Conservation (phyloP, 306 rosid species). For the Citrullus amarus region DNA sequence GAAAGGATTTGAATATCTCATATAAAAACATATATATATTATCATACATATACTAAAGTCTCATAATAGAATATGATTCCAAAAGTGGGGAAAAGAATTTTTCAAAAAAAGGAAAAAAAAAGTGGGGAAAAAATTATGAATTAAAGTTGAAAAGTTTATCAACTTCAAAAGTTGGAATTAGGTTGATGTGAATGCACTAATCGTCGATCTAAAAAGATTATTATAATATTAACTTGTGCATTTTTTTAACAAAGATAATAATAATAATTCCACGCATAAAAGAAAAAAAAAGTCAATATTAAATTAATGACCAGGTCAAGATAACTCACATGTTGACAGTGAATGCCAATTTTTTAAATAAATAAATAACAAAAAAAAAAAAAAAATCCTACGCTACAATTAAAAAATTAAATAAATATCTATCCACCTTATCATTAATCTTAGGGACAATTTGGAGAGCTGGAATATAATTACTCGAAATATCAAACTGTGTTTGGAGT, state of each 20-base stretch:
- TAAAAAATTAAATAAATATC: too few species aligned
- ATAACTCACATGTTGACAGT: neutral
- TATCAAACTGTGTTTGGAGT: too few species aligned
- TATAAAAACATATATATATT: neutral
- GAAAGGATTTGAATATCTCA: neutral
- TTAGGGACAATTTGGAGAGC: too few species aligned
- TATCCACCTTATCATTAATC: neutral
- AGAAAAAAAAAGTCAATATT: too few species aligned
- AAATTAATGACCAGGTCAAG: neutral
- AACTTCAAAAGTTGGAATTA: neutral
- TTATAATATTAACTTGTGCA: neutral
- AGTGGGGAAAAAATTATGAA: neutral
- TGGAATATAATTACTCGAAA: too few species aligned
- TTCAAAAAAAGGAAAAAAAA: neutral
- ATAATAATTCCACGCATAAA: too few species aligned
- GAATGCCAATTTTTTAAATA: neutral
- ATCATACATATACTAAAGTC: neutral
- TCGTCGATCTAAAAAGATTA: neutral
- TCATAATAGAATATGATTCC: neutral
- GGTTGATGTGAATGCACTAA: neutral
- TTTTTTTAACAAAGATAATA: too few species aligned
- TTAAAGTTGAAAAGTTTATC: too few species aligned
- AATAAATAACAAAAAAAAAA: too few species aligned
- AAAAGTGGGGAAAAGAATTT: neutral
- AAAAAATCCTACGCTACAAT: too few species aligned